Evolutionary conservation across 1,139 yeast genomes (phyloP).

Genomic region (Pichia sp.): DNA sequence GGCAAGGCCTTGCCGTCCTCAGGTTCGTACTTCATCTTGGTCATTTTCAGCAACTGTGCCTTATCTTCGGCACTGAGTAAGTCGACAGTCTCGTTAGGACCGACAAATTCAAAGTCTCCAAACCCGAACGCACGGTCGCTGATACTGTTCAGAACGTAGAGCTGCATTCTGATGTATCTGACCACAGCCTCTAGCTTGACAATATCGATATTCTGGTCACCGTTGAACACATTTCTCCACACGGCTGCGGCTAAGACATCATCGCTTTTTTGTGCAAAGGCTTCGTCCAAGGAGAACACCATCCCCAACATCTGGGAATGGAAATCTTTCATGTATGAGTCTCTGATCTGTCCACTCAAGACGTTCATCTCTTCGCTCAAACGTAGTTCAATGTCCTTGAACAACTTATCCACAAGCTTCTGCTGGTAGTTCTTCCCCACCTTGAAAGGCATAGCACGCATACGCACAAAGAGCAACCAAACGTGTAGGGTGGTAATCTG

Average conservation of each 20-base stretch:
- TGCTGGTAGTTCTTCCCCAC: slow-evolving; percentile 89
- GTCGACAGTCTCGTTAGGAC: slow-evolving; percentile 74
- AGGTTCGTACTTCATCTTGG: slow-evolving; percentile 41
- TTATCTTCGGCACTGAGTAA: slow-evolving; percentile 65
- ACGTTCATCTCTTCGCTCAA: slow-evolving; percentile 83
- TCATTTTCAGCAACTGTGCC: slow-evolving; percentile 35
- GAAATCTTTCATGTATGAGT: slow-evolving; percentile 82
- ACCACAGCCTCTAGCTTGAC: slow-evolving; percentile 83
- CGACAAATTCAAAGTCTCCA: slow-evolving; percentile 80
- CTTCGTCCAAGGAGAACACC: slow-evolving; percentile 90
- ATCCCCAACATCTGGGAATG: slow-evolving; percentile 88
- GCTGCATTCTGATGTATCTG: slow-evolving; percentile 82
- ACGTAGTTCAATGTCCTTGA: slow-evolving; percentile 83
- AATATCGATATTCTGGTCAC: slow-evolving; percentile 75
- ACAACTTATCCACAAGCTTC: slow-evolving; percentile 82
- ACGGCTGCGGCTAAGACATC: slow-evolving; percentile 81
- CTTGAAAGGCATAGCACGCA: slow-evolving; percentile 93
- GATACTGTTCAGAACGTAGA: slow-evolving; percentile 78
- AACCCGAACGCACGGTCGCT: slow-evolving; percentile 90
- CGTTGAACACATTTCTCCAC: slow-evolving; percentile 89
- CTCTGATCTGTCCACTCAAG: slow-evolving; percentile 76
- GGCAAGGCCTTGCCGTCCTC: slow-evolving; percentile 47
- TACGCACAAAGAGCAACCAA: slow-evolving; percentile 90
- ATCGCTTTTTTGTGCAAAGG: slow-evolving; percentile 70
- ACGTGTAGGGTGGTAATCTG: slow-evolving; percentile 86